These are phyloP conservation scores for Verticillium albo-atrum DNA, from an alignment of 2,329 filamentous ascomycete species.

Conservation along the genomic window DNA sequence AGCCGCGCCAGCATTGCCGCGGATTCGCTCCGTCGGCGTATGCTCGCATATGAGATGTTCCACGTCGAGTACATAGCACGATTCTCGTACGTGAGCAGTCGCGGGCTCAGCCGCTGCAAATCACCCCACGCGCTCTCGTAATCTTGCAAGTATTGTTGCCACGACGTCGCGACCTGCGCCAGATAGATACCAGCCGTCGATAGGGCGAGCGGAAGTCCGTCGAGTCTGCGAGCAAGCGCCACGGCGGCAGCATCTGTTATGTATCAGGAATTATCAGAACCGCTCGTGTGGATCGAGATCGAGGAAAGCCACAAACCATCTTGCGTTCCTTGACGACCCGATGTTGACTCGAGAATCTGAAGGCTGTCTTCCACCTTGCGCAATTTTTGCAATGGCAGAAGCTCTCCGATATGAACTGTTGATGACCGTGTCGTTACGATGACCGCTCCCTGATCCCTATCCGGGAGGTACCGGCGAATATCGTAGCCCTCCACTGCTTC, in stretches of 20 bases:
- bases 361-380: neutral
- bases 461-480: constrained; percentile 24
- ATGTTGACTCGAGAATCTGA: neutral
- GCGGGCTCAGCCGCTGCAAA: constrained; percentile 22
- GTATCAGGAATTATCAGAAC: neutral
- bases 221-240: constrained; percentile 27
- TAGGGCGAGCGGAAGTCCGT: constrained; percentile 41
- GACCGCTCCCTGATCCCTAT: constrained; percentile 31
- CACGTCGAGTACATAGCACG: constrained; percentile 29
- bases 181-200: constrained; percentile 42
- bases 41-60: constrained; percentile 30
- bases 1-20: constrained; percentile 29
- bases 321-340: neutral
- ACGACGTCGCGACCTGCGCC: constrained; percentile 13
- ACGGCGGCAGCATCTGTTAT: constrained; percentile 21
- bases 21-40: constrained; percentile 23
- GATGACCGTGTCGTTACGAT: constrained; percentile 34
- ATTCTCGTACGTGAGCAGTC: constrained; percentile 23
- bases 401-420: constrained; percentile 24
- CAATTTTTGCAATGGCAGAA: neutral
- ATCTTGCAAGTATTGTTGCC: neutral
- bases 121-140: constrained; percentile 16
- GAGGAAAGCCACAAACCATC: neutral
- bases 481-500: constrained; percentile 15
- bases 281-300: neutral